phyloP scores from a whole-genome alignment of 2,329 filamentous ascomycete species.

The Xylariales sp. region DNA sequence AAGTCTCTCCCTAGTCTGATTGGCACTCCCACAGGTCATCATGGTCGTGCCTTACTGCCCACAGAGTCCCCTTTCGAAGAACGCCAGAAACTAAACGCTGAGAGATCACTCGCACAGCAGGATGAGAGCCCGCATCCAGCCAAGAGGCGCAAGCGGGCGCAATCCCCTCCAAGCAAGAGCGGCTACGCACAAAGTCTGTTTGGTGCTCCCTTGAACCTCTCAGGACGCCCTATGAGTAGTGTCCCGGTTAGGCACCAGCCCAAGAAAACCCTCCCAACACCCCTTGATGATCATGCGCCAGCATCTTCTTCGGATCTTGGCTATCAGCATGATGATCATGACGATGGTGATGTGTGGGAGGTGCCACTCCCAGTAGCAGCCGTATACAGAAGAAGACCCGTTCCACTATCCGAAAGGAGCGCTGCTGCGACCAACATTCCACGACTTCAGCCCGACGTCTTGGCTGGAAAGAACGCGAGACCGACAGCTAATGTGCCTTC shows the following conservation, averaged over 20 bases:
- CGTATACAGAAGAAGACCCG: background rate
- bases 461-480: background rate
- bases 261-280: conserved; percentile 7
- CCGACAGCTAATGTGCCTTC: conserved; percentile 3
- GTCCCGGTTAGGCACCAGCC: conserved; percentile 20
- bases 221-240: conserved; percentile 30
- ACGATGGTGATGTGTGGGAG: conserved; percentile 6
- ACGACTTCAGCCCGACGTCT: background rate
- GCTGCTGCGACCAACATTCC: background rate
- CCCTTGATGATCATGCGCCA: conserved; percentile 7
- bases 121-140: conserved; percentile 24
- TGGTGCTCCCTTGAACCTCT: conserved; percentile 42
- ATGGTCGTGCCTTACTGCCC: conserved; percentile 55
- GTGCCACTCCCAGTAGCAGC: background rate
- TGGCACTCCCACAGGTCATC: conserved; percentile 58
- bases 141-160: conserved; percentile 37
- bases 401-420: background rate
- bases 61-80: conserved; percentile 63
- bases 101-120: conserved; percentile 15
- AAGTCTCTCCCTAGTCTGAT: conserved; percentile 54
- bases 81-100: conserved; percentile 33
- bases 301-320: conserved; percentile 12
- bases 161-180: conserved; percentile 36
- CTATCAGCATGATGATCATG: conserved; percentile 10
- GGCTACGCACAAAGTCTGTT: conserved; percentile 49